Percentiles rank a stretch among this genome's conserved stretches.
phyloP scores from a whole-genome alignment of 1,284 basidiomycete genomes.

The Wallemia mellicola region DNA sequence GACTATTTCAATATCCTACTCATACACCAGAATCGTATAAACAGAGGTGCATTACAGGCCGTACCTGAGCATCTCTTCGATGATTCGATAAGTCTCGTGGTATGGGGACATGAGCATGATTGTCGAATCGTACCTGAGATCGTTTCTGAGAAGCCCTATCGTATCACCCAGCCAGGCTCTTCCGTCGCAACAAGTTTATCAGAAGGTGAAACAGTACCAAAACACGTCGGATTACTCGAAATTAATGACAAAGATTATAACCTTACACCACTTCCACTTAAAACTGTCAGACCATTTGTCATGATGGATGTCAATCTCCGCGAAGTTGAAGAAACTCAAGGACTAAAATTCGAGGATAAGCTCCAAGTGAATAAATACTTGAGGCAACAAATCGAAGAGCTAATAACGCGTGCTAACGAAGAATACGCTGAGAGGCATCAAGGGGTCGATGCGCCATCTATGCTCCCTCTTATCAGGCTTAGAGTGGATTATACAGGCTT shows the following conservation, averaged over 20 bases:
- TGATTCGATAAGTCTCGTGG: constrained; percentile 66
- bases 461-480: constrained; percentile 45
- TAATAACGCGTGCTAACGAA: constrained; percentile 43
- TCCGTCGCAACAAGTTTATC: constrained; percentile 77
- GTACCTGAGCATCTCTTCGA: constrained; percentile 95
- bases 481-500: constrained; percentile 72
- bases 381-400: constrained; percentile 40
- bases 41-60: constrained; percentile 67
- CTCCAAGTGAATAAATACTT: constrained; percentile 52
- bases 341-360: constrained; percentile 43
- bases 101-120: constrained; percentile 99
- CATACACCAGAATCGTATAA: constrained; percentile 85
- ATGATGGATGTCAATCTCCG: constrained; percentile 48
- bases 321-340: constrained; percentile 42
- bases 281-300: constrained; percentile 84
- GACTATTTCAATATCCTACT: constrained; percentile 83
- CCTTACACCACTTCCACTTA: constrained; percentile 52
- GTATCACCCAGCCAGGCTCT: constrained; percentile 79
- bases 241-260: constrained; percentile 65
- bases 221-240: constrained; percentile 67
- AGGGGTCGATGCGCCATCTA: constrained; percentile 19
- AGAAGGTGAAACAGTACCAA: constrained; percentile 61
- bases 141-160: constrained; percentile 70
- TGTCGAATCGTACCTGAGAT: constrained; percentile 69
- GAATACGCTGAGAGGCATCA: constrained; percentile 50